These are phyloP conservation scores for Fusarium longipes DNA, from an alignment of 2,329 filamentous ascomycete species.

Conservation along the genomic window DNA sequence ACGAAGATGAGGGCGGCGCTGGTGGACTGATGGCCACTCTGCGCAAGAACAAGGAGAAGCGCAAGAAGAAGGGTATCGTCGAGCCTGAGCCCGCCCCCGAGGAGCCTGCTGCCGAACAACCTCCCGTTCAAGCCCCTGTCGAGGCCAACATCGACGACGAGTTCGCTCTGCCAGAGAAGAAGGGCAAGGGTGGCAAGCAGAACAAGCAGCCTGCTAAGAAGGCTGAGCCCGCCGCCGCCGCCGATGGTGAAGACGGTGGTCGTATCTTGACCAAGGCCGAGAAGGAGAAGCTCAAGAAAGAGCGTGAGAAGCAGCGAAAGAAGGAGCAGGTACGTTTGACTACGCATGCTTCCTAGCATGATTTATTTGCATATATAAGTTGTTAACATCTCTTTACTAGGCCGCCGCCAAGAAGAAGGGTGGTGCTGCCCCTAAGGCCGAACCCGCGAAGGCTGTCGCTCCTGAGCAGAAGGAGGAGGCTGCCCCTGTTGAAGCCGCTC, in stretches of 20 bases:
- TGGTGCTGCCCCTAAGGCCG: conserved; percentile 49
- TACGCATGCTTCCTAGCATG: neutral
- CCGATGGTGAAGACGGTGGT: conserved; percentile 67
- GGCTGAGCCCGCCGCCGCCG: conserved; percentile 63
- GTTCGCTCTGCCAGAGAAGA: conserved; percentile 84
- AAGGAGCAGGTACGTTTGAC: conserved; percentile 82
- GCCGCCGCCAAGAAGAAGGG: conserved; percentile 83
- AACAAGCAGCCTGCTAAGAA: conserved; percentile 55
- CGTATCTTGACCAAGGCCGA: conserved; percentile 94
- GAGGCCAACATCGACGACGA: conserved; percentile 89
- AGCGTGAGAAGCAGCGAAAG: conserved; percentile 97
- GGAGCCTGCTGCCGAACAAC: conserved; percentile 74
- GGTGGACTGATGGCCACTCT: conserved; percentile 83
- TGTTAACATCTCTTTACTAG: conserved; percentile 49
- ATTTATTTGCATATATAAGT: neutral
- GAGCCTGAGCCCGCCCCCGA: conserved; percentile 64
- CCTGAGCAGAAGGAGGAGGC: conserved; percentile 74
- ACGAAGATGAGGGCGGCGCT: conserved; percentile 64
- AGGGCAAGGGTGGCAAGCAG: conserved; percentile 69
- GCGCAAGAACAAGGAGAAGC: conserved; percentile 85
- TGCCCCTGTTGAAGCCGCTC: conserved; percentile 49
- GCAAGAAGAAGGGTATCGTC: conserved; percentile 85
- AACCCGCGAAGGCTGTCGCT: conserved; percentile 48
- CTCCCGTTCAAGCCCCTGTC: conserved; percentile 74
- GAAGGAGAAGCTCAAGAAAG: conserved; percentile 98